A percentile compares a stretch with the other conserved stretches of the same genome.
These are phyloP conservation scores for Boechera retrofracta DNA, from an alignment of 345 rosid species.

Conservation along the genomic window DNA sequence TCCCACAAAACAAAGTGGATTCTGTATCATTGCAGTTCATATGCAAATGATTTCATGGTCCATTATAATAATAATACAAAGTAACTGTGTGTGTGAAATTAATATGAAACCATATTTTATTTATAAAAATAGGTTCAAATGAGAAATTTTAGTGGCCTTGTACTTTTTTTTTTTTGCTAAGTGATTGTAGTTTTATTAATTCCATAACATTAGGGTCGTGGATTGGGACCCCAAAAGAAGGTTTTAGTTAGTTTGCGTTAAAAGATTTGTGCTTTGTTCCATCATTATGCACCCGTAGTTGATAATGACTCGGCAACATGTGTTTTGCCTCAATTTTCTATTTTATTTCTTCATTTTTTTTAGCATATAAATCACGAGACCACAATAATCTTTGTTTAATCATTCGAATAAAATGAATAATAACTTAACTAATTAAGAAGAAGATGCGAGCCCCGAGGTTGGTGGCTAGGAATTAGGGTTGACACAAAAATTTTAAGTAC, in stretches of 20 bases:
- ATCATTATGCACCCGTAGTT: slow-evolving; percentile 45
- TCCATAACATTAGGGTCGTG: slow-evolving; percentile 42
- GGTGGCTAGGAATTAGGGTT: not conserved
- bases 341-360: not conserved
- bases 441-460: not conserved
- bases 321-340: slow-evolving; percentile 29
- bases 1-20: slow-evolving; percentile 43
- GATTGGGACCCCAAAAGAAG: slow-evolving; percentile 40
- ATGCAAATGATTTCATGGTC: slow-evolving; percentile 42
- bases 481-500: not conserved
- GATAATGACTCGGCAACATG: slow-evolving; percentile 43
- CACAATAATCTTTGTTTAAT: slow-evolving; percentile 15
- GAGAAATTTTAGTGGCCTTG: slow-evolving; percentile 23
- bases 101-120: slow-evolving; percentile 19
- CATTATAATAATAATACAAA: slow-evolving; percentile 26
- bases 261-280: slow-evolving; percentile 39
- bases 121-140: slow-evolving; percentile 6
- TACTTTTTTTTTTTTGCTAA: slow-evolving; percentile 13
- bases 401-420: slow-evolving; percentile 1
- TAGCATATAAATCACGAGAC: slow-evolving; percentile 13
- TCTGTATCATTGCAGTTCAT: slow-evolving; percentile 46
- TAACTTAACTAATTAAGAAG: not conserved
- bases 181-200: slow-evolving; percentile 32
- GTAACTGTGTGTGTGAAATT: slow-evolving; percentile 9
- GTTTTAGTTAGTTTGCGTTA: slow-evolving; percentile 40